These are phyloP conservation scores for Collybia mongolica DNA, from an alignment of 768 basidiomycete species.

Conservation along the genomic window DNA sequence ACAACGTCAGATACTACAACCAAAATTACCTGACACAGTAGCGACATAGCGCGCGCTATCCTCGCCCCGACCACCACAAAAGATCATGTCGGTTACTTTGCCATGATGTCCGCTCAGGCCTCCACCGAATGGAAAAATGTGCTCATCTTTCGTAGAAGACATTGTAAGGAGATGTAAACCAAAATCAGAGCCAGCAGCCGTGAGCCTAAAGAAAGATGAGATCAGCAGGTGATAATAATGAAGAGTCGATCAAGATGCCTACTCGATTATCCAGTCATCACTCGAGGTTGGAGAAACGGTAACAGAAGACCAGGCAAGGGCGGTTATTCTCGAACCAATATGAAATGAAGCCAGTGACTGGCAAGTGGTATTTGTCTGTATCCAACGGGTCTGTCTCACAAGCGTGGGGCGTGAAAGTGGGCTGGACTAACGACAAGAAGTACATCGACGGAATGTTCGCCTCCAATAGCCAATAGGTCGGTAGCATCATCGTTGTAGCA, in stretches of 20 bases:
- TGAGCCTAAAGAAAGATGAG: slow-evolving; percentile 44
- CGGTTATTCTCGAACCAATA: slow-evolving; percentile 67
- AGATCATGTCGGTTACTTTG: slow-evolving; percentile 73
- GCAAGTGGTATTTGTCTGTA: slow-evolving; percentile 41
- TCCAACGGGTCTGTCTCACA: too few relatives aligned
- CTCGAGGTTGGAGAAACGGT: slow-evolving; percentile 63
- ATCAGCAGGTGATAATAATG: slow-evolving; percentile 1
- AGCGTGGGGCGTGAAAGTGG: background rate
- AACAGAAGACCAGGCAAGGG: slow-evolving; percentile 76
- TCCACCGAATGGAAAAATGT: slow-evolving; percentile 71
- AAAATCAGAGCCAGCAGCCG: slow-evolving; percentile 66
- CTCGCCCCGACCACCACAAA: slow-evolving; percentile 71
- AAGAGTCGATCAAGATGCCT: slow-evolving; percentile 19
- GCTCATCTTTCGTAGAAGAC: slow-evolving; percentile 42
- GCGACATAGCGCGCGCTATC: slow-evolving; percentile 75
- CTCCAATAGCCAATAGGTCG: slow-evolving; percentile 74
- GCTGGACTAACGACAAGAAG: slow-evolving; percentile 53
- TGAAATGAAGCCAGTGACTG: slow-evolving; percentile 68
- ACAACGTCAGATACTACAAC: too few relatives aligned
- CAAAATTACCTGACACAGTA: slow-evolving; percentile 64
- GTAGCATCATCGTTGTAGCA: slow-evolving; percentile 61
- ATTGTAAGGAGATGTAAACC: slow-evolving; percentile 71
- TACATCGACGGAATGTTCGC: slow-evolving; percentile 70
- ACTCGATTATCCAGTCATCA: slow-evolving; percentile 77
- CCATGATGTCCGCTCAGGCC: slow-evolving; percentile 82